Evolutionary conservation across 176 grass and related monocot genomes (phyloP).

Genomic region (Triticum dicoccoides): DNA sequence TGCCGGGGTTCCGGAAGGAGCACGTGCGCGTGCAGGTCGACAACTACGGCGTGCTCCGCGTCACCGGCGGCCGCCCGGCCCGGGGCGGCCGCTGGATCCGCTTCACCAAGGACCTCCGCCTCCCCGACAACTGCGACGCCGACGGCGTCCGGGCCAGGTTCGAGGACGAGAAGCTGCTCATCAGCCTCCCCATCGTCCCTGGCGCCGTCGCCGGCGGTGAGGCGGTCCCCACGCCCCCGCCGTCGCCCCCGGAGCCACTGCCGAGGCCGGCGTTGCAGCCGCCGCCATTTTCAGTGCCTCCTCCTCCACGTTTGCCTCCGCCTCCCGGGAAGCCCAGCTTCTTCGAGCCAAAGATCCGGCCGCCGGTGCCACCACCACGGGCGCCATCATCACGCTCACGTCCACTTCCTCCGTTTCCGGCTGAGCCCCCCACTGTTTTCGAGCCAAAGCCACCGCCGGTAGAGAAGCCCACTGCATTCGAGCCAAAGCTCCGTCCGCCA

Average conservation of each 20-base stretch:
- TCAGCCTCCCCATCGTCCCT: slow-evolving; percentile 34
- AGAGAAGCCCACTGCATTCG: neutral
- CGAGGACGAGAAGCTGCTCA: slow-evolving; percentile 36
- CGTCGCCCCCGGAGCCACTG: neutral
- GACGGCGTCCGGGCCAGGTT: slow-evolving; percentile 46
- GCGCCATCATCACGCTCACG: neutral
- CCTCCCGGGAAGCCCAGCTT: slow-evolving; percentile 2
- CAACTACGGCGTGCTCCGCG: slow-evolving; percentile 34
- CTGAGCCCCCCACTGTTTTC: neutral
- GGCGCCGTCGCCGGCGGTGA: neutral
- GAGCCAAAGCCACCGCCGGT: neutral
- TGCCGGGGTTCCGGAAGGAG: slow-evolving; percentile 57
- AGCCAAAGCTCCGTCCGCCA: neutral
- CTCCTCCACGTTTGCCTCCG: neutral
- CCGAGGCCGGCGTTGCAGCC: neutral
- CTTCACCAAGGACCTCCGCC: slow-evolving; percentile 43
- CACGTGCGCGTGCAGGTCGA: slow-evolving; percentile 49
- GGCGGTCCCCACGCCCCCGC: rapidly evolving
- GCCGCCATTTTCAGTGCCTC: neutral
- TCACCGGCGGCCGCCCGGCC: slow-evolving; percentile 27
- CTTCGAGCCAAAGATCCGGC: neutral
- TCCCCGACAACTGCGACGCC: slow-evolving; percentile 40
- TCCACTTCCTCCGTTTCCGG: neutral
- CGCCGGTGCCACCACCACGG: neutral
- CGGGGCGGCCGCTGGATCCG: neutral